A percentile compares a stretch with the other conserved stretches of the same genome.
Evolutionary conservation across 208 protist species (phyloP).

Genomic region (Tritrichomonas musculus): DNA sequence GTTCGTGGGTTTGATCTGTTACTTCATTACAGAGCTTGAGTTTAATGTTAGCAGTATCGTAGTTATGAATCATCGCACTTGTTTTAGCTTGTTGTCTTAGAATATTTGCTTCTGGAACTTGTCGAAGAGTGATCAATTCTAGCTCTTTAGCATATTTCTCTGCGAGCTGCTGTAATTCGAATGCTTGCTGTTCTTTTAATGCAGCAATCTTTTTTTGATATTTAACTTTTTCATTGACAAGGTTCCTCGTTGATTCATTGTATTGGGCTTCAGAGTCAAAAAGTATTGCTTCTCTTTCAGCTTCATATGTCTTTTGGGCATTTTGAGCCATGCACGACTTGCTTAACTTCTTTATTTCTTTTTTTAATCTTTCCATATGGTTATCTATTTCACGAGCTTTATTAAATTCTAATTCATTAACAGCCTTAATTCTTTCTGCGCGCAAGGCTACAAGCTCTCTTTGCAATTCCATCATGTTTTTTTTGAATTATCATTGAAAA

Average conservation of each 20-base stretch:
- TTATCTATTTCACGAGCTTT: not conserved
- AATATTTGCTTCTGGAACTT: not conserved
- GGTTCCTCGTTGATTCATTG: not conserved
- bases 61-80: not conserved
- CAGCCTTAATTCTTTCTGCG: not conserved
- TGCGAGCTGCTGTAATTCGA: not conserved
- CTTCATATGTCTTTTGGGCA: not conserved
- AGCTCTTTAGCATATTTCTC: not conserved
- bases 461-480: too few species aligned
- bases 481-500: too few species aligned
- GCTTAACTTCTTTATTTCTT: not conserved
- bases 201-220: not conserved
- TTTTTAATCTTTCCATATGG: not conserved
- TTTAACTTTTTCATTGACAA: not conserved
- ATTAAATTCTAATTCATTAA: not conserved
- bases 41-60: not conserved
- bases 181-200: not conserved
- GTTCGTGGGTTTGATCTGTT: not conserved
- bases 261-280: not conserved
- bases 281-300: not conserved
- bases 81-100: not conserved
- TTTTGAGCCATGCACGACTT: not conserved
- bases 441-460: not conserved
- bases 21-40: not conserved
- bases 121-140: not conserved